Conservation (phyloP, 768 basidiomycete species). For the Neoboletus subvelutipes region DNA sequence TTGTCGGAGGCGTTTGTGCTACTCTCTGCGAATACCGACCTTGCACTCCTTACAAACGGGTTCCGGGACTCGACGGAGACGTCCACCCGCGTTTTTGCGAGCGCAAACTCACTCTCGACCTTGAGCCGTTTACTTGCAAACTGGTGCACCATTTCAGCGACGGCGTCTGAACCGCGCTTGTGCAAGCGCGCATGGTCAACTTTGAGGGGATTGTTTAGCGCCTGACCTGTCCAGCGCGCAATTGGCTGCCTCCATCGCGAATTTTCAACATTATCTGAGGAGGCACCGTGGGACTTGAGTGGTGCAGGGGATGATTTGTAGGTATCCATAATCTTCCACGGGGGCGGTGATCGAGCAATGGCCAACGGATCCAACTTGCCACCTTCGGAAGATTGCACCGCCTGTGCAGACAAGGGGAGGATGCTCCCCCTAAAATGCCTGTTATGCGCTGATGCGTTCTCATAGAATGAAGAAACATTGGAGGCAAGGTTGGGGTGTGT, state of each 20-base stretch:
- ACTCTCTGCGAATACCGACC: slow-evolving; percentile 22
- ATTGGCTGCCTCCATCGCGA: neutral
- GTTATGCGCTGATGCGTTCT: neutral
- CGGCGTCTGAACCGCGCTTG: slow-evolving; percentile 23
- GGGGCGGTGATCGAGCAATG: slow-evolving; percentile 27
- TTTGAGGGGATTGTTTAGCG: slow-evolving; percentile 9
- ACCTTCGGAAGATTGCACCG: slow-evolving; percentile 14
- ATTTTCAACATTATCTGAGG: neutral
- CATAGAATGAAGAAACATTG: slow-evolving; percentile 22
- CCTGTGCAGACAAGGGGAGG: slow-evolving; percentile 22
- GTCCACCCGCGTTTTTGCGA: slow-evolving; percentile 8
- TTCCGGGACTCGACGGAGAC: slow-evolving; percentile 14
- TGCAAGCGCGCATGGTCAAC: slow-evolving; percentile 28
- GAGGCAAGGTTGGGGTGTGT: neutral
- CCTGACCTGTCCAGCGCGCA: neutral
- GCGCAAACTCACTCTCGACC: slow-evolving; percentile 21
- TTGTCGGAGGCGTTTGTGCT: neutral
- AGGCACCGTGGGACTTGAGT: neutral
- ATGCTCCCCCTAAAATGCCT: slow-evolving; percentile 1
- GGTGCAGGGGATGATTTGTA: neutral
- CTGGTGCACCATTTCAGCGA: slow-evolving; percentile 20
- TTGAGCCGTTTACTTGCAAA: slow-evolving; percentile 24
- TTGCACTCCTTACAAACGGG: slow-evolving; percentile 19
- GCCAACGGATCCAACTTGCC: slow-evolving; percentile 24
- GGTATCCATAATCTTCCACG: slow-evolving; percentile 21